Percentiles rank a stretch among this genome's conserved stretches.
phyloP scores from a whole-genome alignment of 768 basidiomycete genomes.

The Xerocomus spinulosus region DNA sequence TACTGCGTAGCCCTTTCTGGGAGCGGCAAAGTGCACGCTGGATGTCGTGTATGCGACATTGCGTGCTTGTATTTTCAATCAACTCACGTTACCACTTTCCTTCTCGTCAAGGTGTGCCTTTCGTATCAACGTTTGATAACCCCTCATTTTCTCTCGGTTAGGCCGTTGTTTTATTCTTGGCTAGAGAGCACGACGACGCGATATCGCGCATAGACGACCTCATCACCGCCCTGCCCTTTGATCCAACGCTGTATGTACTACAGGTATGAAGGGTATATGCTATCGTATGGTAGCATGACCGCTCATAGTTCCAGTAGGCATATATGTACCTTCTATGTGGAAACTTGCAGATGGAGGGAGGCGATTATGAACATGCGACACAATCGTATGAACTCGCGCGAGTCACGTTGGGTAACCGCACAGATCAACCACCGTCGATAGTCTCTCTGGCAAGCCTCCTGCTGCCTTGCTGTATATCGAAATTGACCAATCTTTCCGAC shows the following conservation, averaged over 20 bases:
- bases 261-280: background rate
- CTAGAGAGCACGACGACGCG: background rate
- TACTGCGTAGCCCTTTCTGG: background rate
- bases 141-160: background rate
- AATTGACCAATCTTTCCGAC: background rate
- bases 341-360: background rate
- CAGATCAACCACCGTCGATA: background rate
- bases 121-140: background rate
- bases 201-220: constrained; percentile 1
- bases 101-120: constrained; percentile 2
- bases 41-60: background rate
- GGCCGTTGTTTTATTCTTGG: background rate
- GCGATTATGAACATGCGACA: background rate
- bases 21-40: background rate
- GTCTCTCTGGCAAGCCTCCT: constrained; percentile 1
- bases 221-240: background rate
- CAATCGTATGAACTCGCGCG: background rate
- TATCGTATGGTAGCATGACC: no score
- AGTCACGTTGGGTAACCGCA: background rate
- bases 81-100: background rate
- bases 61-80: background rate
- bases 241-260: background rate
- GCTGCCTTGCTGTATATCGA: no score
- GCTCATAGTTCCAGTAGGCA: background rate
- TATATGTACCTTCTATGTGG: constrained; percentile 9